Evolutionary conservation across 78 protist genomes (phyloP).

Genomic region (Chrysochromulina tobinii): DNA sequence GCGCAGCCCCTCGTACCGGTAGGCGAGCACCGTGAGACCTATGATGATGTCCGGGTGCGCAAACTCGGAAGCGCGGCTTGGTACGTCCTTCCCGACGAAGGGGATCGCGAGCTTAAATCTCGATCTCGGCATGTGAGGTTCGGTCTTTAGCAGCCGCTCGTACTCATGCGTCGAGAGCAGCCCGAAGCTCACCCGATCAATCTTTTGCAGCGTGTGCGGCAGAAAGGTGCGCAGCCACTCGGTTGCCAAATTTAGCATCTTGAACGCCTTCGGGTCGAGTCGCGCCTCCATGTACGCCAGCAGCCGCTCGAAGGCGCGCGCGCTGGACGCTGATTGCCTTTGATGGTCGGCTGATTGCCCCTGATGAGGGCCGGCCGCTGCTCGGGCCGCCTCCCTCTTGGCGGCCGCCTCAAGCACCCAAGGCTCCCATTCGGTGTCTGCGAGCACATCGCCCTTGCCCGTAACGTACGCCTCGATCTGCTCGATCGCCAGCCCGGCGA

Average conservation of each 20-base stretch:
- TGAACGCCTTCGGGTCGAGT: not conserved
- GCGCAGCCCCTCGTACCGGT: conserved; percentile 55
- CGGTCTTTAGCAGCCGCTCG: not conserved
- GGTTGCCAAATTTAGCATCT: conserved; percentile 49
- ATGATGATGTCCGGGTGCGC: conserved; percentile 66
- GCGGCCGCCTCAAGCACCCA: too few species aligned
- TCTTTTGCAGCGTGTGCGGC: conserved; percentile 53
- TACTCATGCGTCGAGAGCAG: not conserved
- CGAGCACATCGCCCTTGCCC: not conserved
- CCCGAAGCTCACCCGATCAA: not conserved
- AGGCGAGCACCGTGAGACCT: conserved; percentile 52
- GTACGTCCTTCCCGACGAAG: conserved; percentile 57
- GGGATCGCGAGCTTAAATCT: conserved; percentile 40
- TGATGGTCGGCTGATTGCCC: too few species aligned
- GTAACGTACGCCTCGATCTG: not conserved
- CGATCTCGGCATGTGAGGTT: conserved; percentile 31
- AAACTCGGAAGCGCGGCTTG: conserved; percentile 52
- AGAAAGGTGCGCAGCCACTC: conserved; percentile 56
- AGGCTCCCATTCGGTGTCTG: not conserved
- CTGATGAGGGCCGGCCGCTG: too few species aligned
- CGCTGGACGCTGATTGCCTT: not conserved
- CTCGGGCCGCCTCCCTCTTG: too few species aligned
- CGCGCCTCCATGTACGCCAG: not conserved
- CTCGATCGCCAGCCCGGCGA: not conserved
- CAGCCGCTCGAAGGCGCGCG: not conserved